Conservation (phyloP, 257 asterid genomes). For the Jasminum sambac region DNA sequence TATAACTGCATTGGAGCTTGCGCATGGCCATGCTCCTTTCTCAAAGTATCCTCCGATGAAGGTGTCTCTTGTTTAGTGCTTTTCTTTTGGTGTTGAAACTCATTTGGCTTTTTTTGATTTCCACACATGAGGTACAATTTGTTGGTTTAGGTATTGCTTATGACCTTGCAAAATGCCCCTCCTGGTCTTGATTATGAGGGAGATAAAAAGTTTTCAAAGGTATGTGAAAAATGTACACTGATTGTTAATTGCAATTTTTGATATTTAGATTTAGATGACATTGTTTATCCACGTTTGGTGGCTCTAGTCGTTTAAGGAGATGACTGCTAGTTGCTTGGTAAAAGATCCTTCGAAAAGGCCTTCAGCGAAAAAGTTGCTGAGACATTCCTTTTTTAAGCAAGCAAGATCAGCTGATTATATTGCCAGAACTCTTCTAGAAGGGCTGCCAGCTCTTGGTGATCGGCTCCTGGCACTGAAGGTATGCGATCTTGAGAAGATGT, state of each 20-base stretch:
- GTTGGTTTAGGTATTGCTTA: slow-evolving; percentile 73
- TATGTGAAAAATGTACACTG: slow-evolving; percentile 26
- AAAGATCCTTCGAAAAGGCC: slow-evolving; percentile 98
- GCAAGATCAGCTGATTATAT: slow-evolving; percentile 90
- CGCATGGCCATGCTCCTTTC: slow-evolving; percentile 99
- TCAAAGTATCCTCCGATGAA: slow-evolving; percentile 99
- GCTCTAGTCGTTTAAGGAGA: slow-evolving; percentile 86
- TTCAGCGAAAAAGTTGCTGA: slow-evolving; percentile 78
- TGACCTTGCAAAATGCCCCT: slow-evolving; percentile 99
- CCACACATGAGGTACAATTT: slow-evolving; percentile 15
- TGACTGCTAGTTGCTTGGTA: slow-evolving; percentile 96
- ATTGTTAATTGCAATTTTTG: not conserved
- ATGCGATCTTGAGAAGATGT: slow-evolving; percentile 20
- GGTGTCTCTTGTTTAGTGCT: slow-evolving; percentile 42
- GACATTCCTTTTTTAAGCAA: slow-evolving; percentile 93
- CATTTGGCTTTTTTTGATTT: slow-evolving; percentile 14
- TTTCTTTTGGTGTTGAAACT: slow-evolving; percentile 9
- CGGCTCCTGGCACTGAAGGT: slow-evolving; percentile 87
- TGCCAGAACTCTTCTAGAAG: slow-evolving; percentile 69
- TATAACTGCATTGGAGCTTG: slow-evolving; percentile 98
- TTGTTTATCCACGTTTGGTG: slow-evolving; percentile 31
- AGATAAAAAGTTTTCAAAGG: slow-evolving; percentile 93
- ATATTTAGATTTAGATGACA: slow-evolving; percentile 24
- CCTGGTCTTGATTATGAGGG: slow-evolving; percentile 98
- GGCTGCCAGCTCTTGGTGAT: slow-evolving; percentile 90